Percentiles rank a stretch among this genome's conserved stretches.
These are phyloP conservation scores for Hebeloma cylindrosporum DNA, from an alignment of 768 basidiomycete genomes.

Conservation along the genomic window DNA sequence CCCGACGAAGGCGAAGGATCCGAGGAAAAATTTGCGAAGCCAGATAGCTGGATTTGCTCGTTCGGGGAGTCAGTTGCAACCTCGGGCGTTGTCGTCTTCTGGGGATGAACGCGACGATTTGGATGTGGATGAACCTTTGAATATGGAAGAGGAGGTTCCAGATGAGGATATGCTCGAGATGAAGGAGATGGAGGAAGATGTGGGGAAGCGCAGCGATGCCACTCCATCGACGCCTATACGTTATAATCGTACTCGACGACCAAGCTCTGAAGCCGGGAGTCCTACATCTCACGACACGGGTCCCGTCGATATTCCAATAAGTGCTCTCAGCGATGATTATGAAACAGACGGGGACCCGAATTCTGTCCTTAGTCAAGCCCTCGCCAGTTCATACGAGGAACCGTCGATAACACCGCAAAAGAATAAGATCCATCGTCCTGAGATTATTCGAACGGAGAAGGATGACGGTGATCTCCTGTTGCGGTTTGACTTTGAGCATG, in stretches of 20 bases:
- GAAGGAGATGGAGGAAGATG: too few relatives aligned
- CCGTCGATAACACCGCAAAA: slow-evolving; percentile 14
- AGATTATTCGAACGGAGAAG: slow-evolving; percentile 40
- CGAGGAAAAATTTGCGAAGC: slow-evolving; percentile 40
- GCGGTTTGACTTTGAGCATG: slow-evolving; percentile 28
- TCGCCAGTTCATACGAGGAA: slow-evolving; percentile 11
- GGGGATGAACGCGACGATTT: background rate
- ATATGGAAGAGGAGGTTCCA: too few relatives aligned
- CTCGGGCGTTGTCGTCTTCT: slow-evolving; percentile 9
- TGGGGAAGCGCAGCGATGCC: too few relatives aligned
- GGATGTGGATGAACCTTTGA: background rate
- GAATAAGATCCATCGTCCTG: slow-evolving; percentile 28
- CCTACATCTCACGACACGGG: too few relatives aligned
- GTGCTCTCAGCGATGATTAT: slow-evolving; percentile 14
- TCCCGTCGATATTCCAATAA: background rate
- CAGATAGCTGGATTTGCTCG: slow-evolving; percentile 56
- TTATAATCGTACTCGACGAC: too few relatives aligned
- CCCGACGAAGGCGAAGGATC: slow-evolving; percentile 8
- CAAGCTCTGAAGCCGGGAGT: too few relatives aligned
- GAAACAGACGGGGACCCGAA: slow-evolving; percentile 19
- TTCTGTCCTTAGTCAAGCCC: slow-evolving; percentile 21
- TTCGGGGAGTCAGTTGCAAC: slow-evolving; percentile 38
- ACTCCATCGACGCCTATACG: too few relatives aligned
- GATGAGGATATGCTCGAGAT: too few relatives aligned
- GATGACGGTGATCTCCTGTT: slow-evolving; percentile 27